Evolutionary conservation across 129 eudicot genomes (phyloP).

Genomic region (Escallonia rubra): DNA sequence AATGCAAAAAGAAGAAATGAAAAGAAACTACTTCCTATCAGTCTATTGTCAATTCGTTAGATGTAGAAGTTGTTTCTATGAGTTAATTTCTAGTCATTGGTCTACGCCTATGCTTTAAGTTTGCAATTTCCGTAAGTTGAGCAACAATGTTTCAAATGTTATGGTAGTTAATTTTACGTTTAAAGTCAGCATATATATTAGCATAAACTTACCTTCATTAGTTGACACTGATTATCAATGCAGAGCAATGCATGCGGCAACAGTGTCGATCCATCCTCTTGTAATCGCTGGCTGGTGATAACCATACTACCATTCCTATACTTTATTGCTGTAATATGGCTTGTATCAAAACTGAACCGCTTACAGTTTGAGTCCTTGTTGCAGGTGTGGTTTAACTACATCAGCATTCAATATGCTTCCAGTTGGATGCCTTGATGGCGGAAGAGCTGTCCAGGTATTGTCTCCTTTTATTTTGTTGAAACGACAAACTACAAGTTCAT

Average conservation of each 20-base stretch:
- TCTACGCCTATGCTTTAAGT: too few species aligned
- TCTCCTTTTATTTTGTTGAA: neutral
- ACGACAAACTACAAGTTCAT: neutral
- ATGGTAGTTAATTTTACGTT: too few species aligned
- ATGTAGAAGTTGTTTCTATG: too few species aligned
- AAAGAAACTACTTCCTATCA: too few species aligned
- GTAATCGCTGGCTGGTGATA: conserved; percentile 98
- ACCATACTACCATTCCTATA: conserved; percentile 19
- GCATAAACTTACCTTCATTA: too few species aligned
- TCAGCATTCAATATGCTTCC: conserved; percentile 97
- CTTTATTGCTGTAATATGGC: conserved; percentile 9
- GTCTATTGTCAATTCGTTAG: too few species aligned
- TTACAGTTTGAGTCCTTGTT: conserved; percentile 15
- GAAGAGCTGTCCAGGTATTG: conserved; percentile 89
- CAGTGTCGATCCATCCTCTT: conserved; percentile 89
- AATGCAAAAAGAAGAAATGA: too few species aligned
- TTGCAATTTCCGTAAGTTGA: too few species aligned
- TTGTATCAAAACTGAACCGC: conserved; percentile 4
- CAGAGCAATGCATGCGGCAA: conserved; percentile 93
- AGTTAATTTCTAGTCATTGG: too few species aligned
- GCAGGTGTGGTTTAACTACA: conserved; percentile 97
- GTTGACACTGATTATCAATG: neutral
- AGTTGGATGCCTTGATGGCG: conserved; percentile 99
- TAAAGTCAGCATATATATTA: too few species aligned
- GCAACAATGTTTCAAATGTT: too few species aligned